Evolutionary conservation across 169 alveolate genomes (phyloP), one percentile per base, ranked within the genome.

Genomic region (Eimeria mitis): DNA sequence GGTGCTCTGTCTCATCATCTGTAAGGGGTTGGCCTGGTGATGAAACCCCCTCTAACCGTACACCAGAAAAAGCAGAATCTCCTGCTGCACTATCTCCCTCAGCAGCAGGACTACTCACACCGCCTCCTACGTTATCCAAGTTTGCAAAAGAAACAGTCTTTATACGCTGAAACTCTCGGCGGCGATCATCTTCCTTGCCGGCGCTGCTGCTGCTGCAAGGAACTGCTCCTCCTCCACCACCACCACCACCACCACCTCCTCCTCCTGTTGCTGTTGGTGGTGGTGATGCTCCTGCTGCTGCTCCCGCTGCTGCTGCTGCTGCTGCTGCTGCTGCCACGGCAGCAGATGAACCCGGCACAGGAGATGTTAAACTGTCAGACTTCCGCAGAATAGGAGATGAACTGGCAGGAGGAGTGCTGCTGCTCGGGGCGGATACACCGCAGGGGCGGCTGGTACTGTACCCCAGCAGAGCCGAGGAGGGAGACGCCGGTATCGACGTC

Each of bases 81-180:
- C 47, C 44, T 70, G 79, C 79, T 37, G 44, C 79, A 13, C n/a
- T 16, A 13, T 8, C 65, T 7, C 56, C 56, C 56, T 49, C 56
- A 28, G 75, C 75, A 70, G 25, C 79, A n/a, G 40, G 79, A 13
- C 40, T 11, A 25, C 19, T 6, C 3, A 2, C 79, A 2, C 79
- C 79, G 6, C 47, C 79, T 23, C 34, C 47, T 37, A 70, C 79
- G 21, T 25, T 70, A 11, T 70, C 79, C 44, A 89, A 63, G 31
- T 65, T 70, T 31, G 94, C 94, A 42, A 89, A 89, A 34, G 94
- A 89, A 49, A 89, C 94, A 25, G 94, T 89, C 31, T 89, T 89
- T 25, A 89, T 83, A 34, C 85, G 84, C 54, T 73, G n/a, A 49
- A 89, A 89, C 79, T 70, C 79, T 1, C 79, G 79, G 52, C 79